A percentile compares a stretch with the other conserved stretches of the same genome.
phyloP scores from a whole-genome alignment of 78 protist genomes.

The Parvularia atlantis region DNA sequence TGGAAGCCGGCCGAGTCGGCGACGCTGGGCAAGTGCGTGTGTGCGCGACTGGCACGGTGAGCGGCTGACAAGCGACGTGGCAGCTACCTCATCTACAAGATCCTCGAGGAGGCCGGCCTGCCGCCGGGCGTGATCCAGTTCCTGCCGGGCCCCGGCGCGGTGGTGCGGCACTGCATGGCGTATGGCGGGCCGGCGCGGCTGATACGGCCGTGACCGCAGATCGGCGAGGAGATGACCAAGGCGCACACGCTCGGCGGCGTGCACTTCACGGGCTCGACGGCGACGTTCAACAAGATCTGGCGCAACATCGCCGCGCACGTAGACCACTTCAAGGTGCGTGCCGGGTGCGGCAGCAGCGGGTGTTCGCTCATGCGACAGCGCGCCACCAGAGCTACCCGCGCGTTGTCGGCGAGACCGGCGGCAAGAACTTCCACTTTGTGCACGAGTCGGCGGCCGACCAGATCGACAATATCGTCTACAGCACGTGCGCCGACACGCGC shows the following conservation, averaged over 20 bases:
- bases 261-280: conserved; percentile 88
- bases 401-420: conserved; percentile 92
- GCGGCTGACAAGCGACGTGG: conserved; percentile 46
- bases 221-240: conserved; percentile 30
- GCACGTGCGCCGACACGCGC: conserved; percentile 13
- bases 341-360: too few species aligned
- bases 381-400: conserved; percentile 71
- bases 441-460: conserved; percentile 54
- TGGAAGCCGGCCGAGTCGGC: conserved; percentile 88
- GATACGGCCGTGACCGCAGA: too few species aligned
- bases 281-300: conserved; percentile 56
- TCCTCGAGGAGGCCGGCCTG: conserved; percentile 85
- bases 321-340: conserved; percentile 10
- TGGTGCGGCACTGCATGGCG: too few species aligned
- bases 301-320: conserved; percentile 50
- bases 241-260: conserved; percentile 60
- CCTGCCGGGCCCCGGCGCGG: conserved; percentile 58
- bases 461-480: not conserved
- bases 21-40: conserved; percentile 54
- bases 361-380: conserved; percentile 1
- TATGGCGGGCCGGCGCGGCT: too few species aligned
- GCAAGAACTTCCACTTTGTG: conserved; percentile 87
- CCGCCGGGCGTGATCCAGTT: conserved; percentile 89
- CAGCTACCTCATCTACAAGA: not conserved
- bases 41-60: too few species aligned